phyloP scores from a whole-genome alignment of 306 rosid genomes.

The Sicyos edulis region DNA sequence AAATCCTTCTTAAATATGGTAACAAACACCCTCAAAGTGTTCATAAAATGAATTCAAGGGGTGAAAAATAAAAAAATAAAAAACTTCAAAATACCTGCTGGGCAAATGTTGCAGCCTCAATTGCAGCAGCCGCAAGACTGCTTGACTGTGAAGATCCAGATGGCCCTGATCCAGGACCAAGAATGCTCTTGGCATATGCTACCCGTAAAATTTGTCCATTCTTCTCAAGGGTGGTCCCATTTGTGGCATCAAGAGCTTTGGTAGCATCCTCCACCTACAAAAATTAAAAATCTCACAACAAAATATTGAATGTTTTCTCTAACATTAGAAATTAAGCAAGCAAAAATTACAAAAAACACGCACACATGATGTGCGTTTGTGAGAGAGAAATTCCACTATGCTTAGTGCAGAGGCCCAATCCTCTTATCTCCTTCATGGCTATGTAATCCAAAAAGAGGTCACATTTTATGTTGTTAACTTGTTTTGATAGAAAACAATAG shows the following conservation, averaged over 20 bases:
- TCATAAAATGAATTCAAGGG: background rate
- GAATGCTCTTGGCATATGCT: conserved; percentile 89
- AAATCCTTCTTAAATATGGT: too few species aligned
- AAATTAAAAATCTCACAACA: conserved; percentile 13
- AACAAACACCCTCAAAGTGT: too few species aligned
- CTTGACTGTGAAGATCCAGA: conserved; percentile 85
- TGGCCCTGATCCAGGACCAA: conserved; percentile 79
- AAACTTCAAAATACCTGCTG: conserved; percentile 59
- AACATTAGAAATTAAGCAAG: background rate
- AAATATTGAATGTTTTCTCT: background rate
- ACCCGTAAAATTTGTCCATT: conserved; percentile 94
- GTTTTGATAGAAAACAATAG: too few species aligned
- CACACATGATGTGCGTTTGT: background rate
- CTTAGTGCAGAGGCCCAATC: background rate
- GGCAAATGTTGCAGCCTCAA: conserved; percentile 94
- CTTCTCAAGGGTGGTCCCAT: conserved; percentile 81
- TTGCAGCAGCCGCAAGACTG: conserved; percentile 97
- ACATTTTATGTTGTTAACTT: too few species aligned
- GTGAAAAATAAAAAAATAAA: conserved; percentile 11
- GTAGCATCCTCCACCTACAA: conserved; percentile 89
- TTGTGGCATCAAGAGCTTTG: conserved; percentile 85
- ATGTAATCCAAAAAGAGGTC: too few species aligned
- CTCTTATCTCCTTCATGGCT: too few species aligned
- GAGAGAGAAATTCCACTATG: background rate
- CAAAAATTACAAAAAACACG: background rate